Evolutionary conservation across 495 filamentous ascomycete species (phyloP).

Genomic region (Aspergillus avenaceus): DNA sequence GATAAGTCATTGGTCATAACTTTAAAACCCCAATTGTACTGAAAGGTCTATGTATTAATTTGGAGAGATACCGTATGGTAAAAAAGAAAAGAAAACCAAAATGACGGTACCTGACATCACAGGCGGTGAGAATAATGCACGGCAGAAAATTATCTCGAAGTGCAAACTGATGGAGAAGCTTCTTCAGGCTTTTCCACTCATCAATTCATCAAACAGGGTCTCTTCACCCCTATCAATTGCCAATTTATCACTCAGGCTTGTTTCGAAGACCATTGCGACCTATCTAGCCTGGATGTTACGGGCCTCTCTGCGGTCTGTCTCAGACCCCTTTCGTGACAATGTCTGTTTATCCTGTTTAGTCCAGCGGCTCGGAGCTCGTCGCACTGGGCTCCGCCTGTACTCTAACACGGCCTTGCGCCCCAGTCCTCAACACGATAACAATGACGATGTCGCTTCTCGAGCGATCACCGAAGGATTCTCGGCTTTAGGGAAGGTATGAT

Average conservation of each 20-base stretch:
- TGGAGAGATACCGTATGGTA: not conserved
- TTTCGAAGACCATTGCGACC: not conserved
- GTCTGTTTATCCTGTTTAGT: conserved; percentile 36
- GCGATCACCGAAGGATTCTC: not conserved
- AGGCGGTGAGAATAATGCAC: not conserved
- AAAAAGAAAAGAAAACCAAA: too few species aligned
- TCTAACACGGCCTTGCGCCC: conserved; percentile 14
- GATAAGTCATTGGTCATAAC: too few species aligned
- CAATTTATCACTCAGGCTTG: not conserved
- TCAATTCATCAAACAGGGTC: not conserved
- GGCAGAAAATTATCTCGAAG: not conserved
- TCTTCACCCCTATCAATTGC: conserved; percentile 2
- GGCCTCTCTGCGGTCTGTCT: conserved; percentile 34
- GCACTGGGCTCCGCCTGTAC: conserved; percentile 24
- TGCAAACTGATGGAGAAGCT: not conserved
- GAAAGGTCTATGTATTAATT: too few species aligned
- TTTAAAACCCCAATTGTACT: too few species aligned
- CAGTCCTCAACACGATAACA: conserved; percentile 2
- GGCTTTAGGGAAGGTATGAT: not conserved
- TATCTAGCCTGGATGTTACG: conserved; percentile 36
- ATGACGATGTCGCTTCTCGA: not conserved
- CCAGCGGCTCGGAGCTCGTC: conserved; percentile 18
- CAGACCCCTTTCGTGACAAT: conserved; percentile 36
- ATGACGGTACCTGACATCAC: not conserved
- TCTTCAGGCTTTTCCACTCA: not conserved